These are phyloP conservation scores for Tetrapisispora iriomotensis DNA, from an alignment of 805 yeast species.

Conservation along the genomic window DNA sequence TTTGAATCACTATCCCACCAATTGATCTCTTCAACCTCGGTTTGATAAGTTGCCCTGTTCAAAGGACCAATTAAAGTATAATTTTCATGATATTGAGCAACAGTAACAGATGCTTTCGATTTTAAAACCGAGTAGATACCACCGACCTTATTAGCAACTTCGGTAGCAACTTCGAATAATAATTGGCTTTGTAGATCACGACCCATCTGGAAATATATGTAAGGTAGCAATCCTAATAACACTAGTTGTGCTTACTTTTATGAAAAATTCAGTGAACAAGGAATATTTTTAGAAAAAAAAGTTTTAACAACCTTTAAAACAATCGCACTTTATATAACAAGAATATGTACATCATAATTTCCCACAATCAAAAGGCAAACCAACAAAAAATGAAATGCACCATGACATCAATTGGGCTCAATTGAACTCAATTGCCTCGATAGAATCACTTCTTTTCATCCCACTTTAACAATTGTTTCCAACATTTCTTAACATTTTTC, in stretches of 20 bases:
- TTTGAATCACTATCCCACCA: constrained; percentile 37
- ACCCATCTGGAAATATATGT: too few relatives aligned
- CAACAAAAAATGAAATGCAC: too few relatives aligned
- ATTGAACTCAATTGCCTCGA: too few relatives aligned
- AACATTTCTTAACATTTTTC: too few relatives aligned
- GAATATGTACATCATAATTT: too few relatives aligned
- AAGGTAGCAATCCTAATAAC: background rate
- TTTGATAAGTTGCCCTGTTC: constrained; percentile 61
- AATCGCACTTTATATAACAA: too few relatives aligned
- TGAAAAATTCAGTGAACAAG: background rate
- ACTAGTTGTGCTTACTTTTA: background rate
- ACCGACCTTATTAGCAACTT: constrained; percentile 95
- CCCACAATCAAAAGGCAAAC: too few relatives aligned
- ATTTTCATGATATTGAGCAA: constrained; percentile 81
- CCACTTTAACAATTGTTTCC: too few relatives aligned
- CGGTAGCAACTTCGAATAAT: constrained; percentile 91
- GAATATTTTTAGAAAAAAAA: too few relatives aligned
- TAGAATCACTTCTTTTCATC: too few relatives aligned
- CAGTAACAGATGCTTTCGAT: constrained; percentile 94
- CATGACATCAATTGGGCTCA: too few relatives aligned
- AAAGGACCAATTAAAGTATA: constrained; percentile 84
- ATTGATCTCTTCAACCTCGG: constrained; percentile 71
- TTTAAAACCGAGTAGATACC: constrained; percentile 95
- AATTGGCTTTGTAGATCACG: constrained; percentile 83
- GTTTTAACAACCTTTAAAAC: too few relatives aligned